These are phyloP conservation scores for Corynascus novoguineensis DNA, from an alignment of 495 filamentous ascomycete genomes.

Conservation along the genomic window DNA sequence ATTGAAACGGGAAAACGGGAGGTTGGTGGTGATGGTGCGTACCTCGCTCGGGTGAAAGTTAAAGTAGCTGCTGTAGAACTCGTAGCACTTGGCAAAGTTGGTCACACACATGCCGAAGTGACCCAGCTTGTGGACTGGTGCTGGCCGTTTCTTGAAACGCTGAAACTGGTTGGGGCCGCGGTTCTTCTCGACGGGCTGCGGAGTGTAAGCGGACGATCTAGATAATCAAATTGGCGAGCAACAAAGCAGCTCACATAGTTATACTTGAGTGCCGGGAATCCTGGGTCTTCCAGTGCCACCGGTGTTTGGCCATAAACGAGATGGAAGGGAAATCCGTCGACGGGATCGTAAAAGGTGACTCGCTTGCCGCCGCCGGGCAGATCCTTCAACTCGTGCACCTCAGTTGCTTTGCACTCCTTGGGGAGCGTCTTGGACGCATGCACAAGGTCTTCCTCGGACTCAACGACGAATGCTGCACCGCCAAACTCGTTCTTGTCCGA, in stretches of 20 bases:
- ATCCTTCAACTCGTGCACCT: slow-evolving; percentile 47
- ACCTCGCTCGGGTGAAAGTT: slow-evolving; percentile 58
- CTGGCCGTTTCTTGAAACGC: slow-evolving; percentile 57
- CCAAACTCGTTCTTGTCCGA: slow-evolving; percentile 48
- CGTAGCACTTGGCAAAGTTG: slow-evolving; percentile 50
- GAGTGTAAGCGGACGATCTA: background rate
- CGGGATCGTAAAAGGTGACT: slow-evolving; percentile 54
- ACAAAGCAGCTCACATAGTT: slow-evolving; percentile 31
- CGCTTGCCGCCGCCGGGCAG: slow-evolving; percentile 55
- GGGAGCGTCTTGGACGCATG: slow-evolving; percentile 41
- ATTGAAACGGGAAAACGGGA: background rate
- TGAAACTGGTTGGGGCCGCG: slow-evolving; percentile 43
- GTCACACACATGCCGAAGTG: slow-evolving; percentile 64
- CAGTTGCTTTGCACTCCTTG: slow-evolving; percentile 35
- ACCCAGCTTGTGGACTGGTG: slow-evolving; percentile 67
- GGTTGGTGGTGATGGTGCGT: background rate
- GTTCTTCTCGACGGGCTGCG: slow-evolving; percentile 44
- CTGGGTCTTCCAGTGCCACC: slow-evolving; percentile 29
- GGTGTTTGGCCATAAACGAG: slow-evolving; percentile 51
- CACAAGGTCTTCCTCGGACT: slow-evolving; percentile 52
- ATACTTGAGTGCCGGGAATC: slow-evolving; percentile 43
- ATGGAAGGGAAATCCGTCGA: slow-evolving; percentile 55
- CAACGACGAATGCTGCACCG: slow-evolving; percentile 50
- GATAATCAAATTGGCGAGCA: no score
- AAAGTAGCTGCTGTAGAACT: slow-evolving; percentile 63